phyloP scores from a whole-genome alignment of 2,329 filamentous ascomycete species.

The Endocalyx cinctus region DNA sequence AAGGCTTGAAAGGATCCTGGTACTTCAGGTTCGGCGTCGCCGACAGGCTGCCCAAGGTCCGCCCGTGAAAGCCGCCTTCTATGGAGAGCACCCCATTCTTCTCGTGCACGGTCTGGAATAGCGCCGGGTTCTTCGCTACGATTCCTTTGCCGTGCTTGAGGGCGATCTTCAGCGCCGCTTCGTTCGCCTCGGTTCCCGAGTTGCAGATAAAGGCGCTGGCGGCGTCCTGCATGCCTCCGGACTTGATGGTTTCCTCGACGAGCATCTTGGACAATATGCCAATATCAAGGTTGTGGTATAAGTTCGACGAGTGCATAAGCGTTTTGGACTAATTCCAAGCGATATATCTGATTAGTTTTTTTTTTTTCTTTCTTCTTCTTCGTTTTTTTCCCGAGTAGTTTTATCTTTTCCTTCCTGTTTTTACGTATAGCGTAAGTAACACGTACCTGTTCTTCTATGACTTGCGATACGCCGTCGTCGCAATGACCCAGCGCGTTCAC shows the following conservation, averaged over 20 bases:
- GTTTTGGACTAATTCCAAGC: conserved; percentile 67
- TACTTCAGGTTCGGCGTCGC: conserved; percentile 98
- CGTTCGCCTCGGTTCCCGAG: conserved; percentile 94
- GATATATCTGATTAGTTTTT: no score
- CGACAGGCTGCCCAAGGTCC: conserved; percentile 92
- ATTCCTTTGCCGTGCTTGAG: conserved; percentile 79
- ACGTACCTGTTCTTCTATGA: conserved; percentile 73
- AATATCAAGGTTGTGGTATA: conserved; percentile 97
- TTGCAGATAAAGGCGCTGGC: conserved; percentile 88
- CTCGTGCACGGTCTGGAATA: no score
- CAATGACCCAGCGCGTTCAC: conserved; percentile 91
- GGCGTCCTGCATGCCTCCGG: conserved; percentile 78
- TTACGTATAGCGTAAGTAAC: no score
- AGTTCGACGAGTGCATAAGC: conserved; percentile 87
- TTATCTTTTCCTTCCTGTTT: no score
- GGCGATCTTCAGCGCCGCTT: conserved; percentile 95
- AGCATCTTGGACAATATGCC: conserved; percentile 82
- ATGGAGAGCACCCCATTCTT: conserved; percentile 91
- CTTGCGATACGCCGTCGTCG: conserved; percentile 69
- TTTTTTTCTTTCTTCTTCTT: no score
- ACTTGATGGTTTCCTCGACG: conserved; percentile 72
- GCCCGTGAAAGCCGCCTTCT: conserved; percentile 87
- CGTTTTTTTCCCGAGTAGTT: no score
- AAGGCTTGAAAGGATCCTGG: conserved; percentile 88
- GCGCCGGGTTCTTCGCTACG: conserved; percentile 62